These are phyloP conservation scores for Cruciata laevipes DNA, from an alignment of 257 asterid species.

Conservation along the genomic window DNA sequence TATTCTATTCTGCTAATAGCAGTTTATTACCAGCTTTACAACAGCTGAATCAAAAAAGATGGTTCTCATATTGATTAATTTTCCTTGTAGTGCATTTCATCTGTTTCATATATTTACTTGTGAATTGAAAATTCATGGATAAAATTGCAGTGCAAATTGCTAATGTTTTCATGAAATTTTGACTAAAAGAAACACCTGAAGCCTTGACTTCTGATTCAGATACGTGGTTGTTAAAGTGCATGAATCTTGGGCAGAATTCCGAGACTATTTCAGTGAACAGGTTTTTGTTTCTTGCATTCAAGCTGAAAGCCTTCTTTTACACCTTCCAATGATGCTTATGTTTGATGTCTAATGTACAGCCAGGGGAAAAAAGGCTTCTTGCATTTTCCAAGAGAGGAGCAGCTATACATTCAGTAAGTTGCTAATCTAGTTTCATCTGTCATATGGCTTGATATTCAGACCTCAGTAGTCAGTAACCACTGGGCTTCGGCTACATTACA, in stretches of 20 bases:
- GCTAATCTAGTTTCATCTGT: slow-evolving; percentile 8
- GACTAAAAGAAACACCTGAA: slow-evolving; percentile 2
- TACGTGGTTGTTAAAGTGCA: slow-evolving; percentile 90
- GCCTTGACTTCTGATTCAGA: slow-evolving; percentile 49
- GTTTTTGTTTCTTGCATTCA: slow-evolving; percentile 25
- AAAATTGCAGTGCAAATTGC: background rate
- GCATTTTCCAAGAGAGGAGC: slow-evolving; percentile 92
- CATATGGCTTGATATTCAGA: background rate
- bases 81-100: background rate
- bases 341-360: slow-evolving; percentile 34
- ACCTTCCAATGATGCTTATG: slow-evolving; percentile 5
- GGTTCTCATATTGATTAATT: background rate
- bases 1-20: background rate
- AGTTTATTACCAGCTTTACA: background rate
- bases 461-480: background rate
- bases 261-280: slow-evolving; percentile 71
- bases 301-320: slow-evolving; percentile 8
- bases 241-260: slow-evolving; percentile 78
- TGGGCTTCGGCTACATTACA: background rate
- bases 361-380: slow-evolving; percentile 78
- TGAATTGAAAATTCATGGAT: background rate
- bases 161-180: background rate
- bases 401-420: slow-evolving; percentile 67
- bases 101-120: background rate
- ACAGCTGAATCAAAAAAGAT: background rate